Evolutionary conservation across 352 stramenopile genomes (phyloP).

Genomic region (Globisporangium carolinianum): DNA sequence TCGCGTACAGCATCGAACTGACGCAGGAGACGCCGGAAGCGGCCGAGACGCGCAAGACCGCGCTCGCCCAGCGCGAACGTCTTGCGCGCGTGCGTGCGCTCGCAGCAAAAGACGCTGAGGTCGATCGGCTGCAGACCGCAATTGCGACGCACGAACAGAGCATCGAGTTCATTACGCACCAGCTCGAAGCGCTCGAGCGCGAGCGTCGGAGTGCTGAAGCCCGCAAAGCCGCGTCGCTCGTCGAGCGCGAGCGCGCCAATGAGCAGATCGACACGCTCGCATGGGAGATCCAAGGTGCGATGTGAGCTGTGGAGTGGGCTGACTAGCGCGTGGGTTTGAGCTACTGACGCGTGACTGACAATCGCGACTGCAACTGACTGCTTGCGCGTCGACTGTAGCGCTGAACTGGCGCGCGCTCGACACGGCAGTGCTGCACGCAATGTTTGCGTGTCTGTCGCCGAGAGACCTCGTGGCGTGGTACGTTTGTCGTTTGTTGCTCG

Average conservation of each 20-base stretch:
- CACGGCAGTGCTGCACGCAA: conserved; percentile 17
- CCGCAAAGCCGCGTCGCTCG: conserved; percentile 20
- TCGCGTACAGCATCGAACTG: conserved; percentile 67
- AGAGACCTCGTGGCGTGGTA: conserved; percentile 33
- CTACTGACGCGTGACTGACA: background rate
- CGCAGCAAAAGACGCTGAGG: conserved; percentile 25
- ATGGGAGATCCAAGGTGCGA: conserved; percentile 63
- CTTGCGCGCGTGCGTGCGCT: conserved; percentile 39
- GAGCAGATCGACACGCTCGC: conserved; percentile 49
- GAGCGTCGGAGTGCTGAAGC: conserved; percentile 32
- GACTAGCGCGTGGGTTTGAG: background rate
- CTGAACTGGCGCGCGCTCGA: conserved; percentile 47
- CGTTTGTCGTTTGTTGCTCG: background rate
- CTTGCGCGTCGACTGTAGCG: conserved; percentile 11
- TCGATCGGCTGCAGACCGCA: conserved; percentile 33
- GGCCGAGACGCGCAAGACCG: conserved; percentile 30
- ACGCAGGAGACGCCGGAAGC: conserved; percentile 42
- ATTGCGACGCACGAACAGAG: conserved; percentile 36
- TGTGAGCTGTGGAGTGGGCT: too few relatives aligned
- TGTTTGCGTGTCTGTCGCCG: conserved; percentile 22
- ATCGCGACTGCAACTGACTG: background rate
- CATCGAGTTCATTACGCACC: conserved; percentile 40
- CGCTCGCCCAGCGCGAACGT: conserved; percentile 37
- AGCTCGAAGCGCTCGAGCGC: conserved; percentile 51
- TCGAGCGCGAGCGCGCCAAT: conserved; percentile 31